Base-by-base conservation (phyloP, 257 asterid species). In the Rehmannia glutinosa region DNA sequence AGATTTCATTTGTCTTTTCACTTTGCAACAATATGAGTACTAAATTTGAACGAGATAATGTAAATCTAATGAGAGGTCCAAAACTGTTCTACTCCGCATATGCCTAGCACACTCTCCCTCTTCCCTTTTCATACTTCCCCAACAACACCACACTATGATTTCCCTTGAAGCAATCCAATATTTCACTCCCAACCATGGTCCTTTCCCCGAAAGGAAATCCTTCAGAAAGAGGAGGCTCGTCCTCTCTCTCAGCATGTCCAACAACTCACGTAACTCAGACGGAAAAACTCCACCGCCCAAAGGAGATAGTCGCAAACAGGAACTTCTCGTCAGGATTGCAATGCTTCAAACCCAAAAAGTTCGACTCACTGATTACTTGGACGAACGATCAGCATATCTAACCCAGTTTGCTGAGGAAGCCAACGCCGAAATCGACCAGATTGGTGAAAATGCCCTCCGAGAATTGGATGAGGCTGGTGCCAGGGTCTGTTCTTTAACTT, bases 351-450 rank as follows among this genome's bases (percentile, higher is more conserved):
- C 99, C 16, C 95, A 90, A 42, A 93, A 93, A 49, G 83, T 90
- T 7, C 92, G 93, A 15, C 87, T 88, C 55, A 81, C 96, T 11
- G 89, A 86, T 80, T 93, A 81, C 78, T 77, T 88, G 68, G 97
- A 94, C 72, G 97, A 91, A 72, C 68, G 96, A 66, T 89, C 97
- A 2, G 87, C 70, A 1, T 88, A 78, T 53, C 80, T 88, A 16
- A 87, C 91, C 56, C 89, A 88, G 77, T 91, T 91, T 64, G 97
- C 95, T 0, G 97, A 88, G 72, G 96, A 94, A 80, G 97, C 99
- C 80, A 88, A 75, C 21, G 82, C 95, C 5, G 95, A 87, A 77
- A 84, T 94, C 13, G 97, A 94, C 75, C 86, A 84, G 68, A 80
- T 88, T 50, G 97, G 97, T 6, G 95, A 94, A 72, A 84, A 87